phyloP scores from a whole-genome alignment of 164 flowering plant species.

The Nymphaea thermarum region DNA sequence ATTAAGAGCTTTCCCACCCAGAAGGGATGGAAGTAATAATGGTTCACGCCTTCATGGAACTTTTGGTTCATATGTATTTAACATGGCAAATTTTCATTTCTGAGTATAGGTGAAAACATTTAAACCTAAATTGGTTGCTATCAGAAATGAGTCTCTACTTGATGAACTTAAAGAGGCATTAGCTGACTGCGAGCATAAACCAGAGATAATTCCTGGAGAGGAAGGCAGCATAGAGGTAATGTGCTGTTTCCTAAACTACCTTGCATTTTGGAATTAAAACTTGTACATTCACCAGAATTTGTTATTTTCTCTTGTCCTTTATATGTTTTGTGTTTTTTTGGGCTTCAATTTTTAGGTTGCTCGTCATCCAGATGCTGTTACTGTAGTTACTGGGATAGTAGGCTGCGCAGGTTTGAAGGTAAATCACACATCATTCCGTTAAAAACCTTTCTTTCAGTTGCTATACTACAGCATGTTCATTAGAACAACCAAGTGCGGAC shows the following conservation, averaged over 20 bases:
- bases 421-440: not conserved
- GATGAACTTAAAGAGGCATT: slow-evolving; percentile 83
- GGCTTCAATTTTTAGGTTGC: slow-evolving; percentile 63
- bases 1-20: not conserved
- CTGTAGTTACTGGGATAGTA: slow-evolving; percentile 97
- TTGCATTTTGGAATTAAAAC: not conserved
- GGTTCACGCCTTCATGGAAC: not conserved
- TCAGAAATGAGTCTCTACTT: slow-evolving; percentile 63
- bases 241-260: not conserved
- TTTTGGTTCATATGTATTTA: not conserved
- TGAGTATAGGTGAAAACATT: slow-evolving; percentile 60
- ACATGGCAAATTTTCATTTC: not conserved
- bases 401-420: slow-evolving; percentile 98
- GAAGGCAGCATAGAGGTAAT: slow-evolving; percentile 81
- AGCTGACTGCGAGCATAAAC: slow-evolving; percentile 65
- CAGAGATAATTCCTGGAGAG: slow-evolving; percentile 94
- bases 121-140: slow-evolving; percentile 75
- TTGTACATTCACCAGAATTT: not conserved
- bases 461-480: no score
- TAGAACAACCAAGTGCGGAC: no score
- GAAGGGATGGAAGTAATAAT: slow-evolving; percentile 1
- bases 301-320: not conserved
- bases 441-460: no score
- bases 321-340: not conserved
- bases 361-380: slow-evolving; percentile 88